Evolutionary conservation across 176 grass and related monocot species (phyloP).

Genomic region (Bromus sterilis): DNA sequence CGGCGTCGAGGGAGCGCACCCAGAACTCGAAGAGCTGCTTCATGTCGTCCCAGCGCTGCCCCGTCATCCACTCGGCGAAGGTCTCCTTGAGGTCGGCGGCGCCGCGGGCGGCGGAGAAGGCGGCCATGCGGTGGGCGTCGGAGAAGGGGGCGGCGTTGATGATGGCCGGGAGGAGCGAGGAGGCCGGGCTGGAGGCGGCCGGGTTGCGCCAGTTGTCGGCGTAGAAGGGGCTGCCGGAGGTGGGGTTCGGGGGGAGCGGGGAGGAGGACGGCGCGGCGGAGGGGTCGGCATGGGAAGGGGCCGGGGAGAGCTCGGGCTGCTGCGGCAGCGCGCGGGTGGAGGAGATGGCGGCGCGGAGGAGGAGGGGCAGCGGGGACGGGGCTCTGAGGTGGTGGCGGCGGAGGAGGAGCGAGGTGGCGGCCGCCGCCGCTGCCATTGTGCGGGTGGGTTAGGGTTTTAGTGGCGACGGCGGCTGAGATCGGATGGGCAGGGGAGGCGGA

Average conservation of each 20-base stretch:
- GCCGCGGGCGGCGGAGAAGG: conserved; percentile 25
- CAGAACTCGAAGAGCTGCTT: conserved; percentile 74
- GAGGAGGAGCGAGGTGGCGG: conserved; percentile 47
- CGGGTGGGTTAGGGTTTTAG: conserved; percentile 60
- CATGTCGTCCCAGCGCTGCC: conserved; percentile 65
- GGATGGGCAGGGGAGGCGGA: not conserved
- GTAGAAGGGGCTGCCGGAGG: conserved; percentile 78
- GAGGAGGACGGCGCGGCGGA: conserved; percentile 38
- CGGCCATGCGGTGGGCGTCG: conserved; percentile 16
- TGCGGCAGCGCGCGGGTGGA: conserved; percentile 59
- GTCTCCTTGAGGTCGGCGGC: conserved; percentile 50
- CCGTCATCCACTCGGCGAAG: conserved; percentile 63
- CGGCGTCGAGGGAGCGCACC: conserved; percentile 66
- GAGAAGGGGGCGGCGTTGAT: not conserved
- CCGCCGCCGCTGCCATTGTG: conserved; percentile 58
- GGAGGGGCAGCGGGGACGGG: not conserved
- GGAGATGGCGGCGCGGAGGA: conserved; percentile 56
- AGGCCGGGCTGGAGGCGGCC: conserved; percentile 4
- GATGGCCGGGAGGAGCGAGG: conserved; percentile 44
- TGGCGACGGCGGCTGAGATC: conserved; percentile 25
- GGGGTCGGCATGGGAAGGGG: conserved; percentile 13
- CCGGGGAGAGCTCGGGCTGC: conserved; percentile 51
- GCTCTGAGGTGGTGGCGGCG: conserved; percentile 29
- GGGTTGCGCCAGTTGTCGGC: conserved; percentile 86
- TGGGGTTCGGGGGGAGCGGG: conserved; percentile 78